phyloP scores from a whole-genome alignment of 2,329 filamentous ascomycete species.

The Madurella mycetomatis region DNA sequence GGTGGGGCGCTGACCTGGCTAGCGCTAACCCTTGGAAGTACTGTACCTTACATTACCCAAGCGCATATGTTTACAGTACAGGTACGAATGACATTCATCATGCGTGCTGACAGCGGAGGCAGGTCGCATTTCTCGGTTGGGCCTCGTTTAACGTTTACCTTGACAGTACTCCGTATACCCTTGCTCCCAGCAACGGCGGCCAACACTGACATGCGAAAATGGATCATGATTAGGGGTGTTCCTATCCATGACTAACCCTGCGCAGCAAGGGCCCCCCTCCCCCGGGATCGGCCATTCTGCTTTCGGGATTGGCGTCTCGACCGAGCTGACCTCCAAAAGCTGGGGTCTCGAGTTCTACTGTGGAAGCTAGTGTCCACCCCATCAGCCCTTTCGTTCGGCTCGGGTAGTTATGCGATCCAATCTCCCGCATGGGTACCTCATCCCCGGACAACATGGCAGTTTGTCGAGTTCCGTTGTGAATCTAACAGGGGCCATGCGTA shows the following conservation, averaged over 20 bases:
- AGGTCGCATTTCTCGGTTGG: background rate
- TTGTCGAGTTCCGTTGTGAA: constrained; percentile 7
- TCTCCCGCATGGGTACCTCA: constrained; percentile 11
- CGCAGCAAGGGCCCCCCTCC: too few relatives aligned
- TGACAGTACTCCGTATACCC: too few relatives aligned
- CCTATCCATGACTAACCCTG: constrained; percentile 10
- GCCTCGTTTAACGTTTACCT: background rate
- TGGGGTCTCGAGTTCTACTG: constrained; percentile 3
- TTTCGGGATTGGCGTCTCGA: constrained; percentile 6
- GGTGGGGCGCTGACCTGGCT: background rate
- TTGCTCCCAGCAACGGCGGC: background rate
- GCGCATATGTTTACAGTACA: background rate
- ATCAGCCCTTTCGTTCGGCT: constrained; percentile 16
- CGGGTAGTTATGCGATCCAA: constrained; percentile 17
- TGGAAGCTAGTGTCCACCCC: constrained; percentile 13
- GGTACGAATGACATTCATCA: background rate
- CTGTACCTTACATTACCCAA: background rate
- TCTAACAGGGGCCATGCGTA: background rate
- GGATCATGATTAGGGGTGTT: background rate
- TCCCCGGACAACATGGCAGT: constrained; percentile 2
- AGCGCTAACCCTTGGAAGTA: background rate
- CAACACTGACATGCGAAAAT: background rate
- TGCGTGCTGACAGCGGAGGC: background rate
- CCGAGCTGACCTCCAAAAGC: constrained; percentile 17
- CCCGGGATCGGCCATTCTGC: constrained; percentile 17